phyloP scores from a whole-genome alignment of 2,329 filamentous ascomycete genomes.

The Davidsoniella virescens region DNA sequence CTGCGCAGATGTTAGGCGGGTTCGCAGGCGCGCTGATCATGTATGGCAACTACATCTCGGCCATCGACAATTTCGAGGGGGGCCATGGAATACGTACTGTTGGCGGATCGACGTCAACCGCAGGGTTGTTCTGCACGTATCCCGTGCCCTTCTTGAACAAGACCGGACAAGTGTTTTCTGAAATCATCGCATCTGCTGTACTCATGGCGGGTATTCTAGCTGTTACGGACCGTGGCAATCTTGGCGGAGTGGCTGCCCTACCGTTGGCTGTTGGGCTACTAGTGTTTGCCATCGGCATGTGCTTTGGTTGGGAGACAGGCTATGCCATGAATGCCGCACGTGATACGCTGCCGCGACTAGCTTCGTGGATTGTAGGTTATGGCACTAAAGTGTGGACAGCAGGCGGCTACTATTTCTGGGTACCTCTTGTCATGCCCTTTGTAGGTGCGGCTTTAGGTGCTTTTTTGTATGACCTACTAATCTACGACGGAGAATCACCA shows the following conservation, averaged over 20 bases:
- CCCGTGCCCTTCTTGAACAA: constrained; percentile 42
- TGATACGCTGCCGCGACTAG: constrained; percentile 53
- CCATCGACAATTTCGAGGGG: constrained; percentile 48
- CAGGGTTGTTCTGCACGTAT: constrained; percentile 59
- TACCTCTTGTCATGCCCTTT: constrained; percentile 59
- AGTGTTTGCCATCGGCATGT: constrained; percentile 56
- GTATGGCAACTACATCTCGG: constrained; percentile 47
- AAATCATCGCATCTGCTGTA: constrained; percentile 51
- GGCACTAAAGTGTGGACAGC: constrained; percentile 49
- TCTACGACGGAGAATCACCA: constrained; percentile 55
- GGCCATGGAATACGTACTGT: constrained; percentile 45
- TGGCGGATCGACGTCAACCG: constrained; percentile 39
- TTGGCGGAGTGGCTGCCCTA: constrained; percentile 35
- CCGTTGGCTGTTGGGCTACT: constrained; percentile 23
- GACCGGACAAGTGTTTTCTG: constrained; percentile 53
- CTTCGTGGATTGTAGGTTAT: constrained; percentile 53
- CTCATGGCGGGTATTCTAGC: constrained; percentile 60
- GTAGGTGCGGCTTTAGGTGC: constrained; percentile 46
- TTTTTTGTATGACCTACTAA: constrained; percentile 49
- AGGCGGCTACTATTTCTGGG: constrained; percentile 59
- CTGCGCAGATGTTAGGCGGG: constrained; percentile 50
- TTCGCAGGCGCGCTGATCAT: constrained; percentile 45
- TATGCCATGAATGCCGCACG: constrained; percentile 61
- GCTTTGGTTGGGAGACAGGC: constrained; percentile 62
- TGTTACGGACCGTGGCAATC: constrained; percentile 39